Conservation (phyloP, 2,329 filamentous ascomycete genomes). For the Pseudocercospora fijiensis region DNA sequence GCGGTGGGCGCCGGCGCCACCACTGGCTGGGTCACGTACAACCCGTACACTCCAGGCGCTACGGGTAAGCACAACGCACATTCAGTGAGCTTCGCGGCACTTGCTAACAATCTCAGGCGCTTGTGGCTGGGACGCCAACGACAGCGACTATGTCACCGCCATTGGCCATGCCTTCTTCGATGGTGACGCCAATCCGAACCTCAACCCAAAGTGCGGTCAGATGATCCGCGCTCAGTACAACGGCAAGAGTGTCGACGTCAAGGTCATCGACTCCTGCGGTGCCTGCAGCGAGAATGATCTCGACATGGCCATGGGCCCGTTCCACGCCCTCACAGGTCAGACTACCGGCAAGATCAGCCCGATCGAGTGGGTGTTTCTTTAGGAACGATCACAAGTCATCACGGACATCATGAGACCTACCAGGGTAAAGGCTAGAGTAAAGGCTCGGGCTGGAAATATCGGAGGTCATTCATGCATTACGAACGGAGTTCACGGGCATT, state of each 20-base stretch:
- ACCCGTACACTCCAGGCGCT: neutral
- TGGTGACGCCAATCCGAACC: slow-evolving; percentile 55
- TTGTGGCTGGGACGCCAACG: slow-evolving; percentile 60
- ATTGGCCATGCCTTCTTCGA: slow-evolving; percentile 65
- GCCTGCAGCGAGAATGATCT: slow-evolving; percentile 51
- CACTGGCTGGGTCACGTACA: slow-evolving; percentile 3
- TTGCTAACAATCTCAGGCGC: slow-evolving; percentile 59
- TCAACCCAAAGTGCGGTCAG: slow-evolving; percentile 66
- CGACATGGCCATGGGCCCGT: slow-evolving; percentile 16
- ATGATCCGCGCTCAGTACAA: slow-evolving; percentile 60
- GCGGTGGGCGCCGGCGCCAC: neutral
- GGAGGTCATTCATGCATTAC: neutral
- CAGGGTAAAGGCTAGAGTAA: neutral
- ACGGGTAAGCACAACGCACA: neutral
- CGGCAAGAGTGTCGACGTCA: slow-evolving; percentile 58
- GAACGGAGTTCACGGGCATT: neutral
- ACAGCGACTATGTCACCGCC: slow-evolving; percentile 62
- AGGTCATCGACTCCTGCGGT: slow-evolving; percentile 66
- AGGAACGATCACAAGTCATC: neutral
- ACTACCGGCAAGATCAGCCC: slow-evolving; percentile 4
- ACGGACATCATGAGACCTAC: neutral
- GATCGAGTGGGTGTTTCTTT: neutral
- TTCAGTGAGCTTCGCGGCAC: too few relatives aligned
- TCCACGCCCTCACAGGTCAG: slow-evolving; percentile 13
- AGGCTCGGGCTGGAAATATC: neutral